A percentile compares a stretch with the other conserved stretches of the same genome.
Conservation (phyloP, 2,329 filamentous ascomycete genomes). For the Beauveria australis region DNA sequence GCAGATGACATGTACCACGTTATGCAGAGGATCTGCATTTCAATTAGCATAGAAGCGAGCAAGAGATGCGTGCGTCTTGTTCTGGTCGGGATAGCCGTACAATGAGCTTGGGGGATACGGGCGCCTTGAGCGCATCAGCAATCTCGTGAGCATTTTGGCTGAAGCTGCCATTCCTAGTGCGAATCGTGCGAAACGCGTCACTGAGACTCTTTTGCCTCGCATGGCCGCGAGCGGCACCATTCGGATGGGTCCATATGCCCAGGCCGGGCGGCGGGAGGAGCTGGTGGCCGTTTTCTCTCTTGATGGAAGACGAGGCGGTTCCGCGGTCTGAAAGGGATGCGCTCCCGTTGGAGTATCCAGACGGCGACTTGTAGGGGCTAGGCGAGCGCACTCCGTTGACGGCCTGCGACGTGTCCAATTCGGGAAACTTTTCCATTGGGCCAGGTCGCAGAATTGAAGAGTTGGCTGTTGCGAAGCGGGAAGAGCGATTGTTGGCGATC, state of each 20-base stretch:
- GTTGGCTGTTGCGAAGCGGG: not conserved
- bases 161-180: constrained; percentile 73
- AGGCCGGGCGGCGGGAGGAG: constrained; percentile 17
- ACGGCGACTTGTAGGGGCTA: constrained; percentile 20
- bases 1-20: constrained; percentile 95
- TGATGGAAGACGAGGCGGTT: constrained; percentile 18
- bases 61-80: not conserved
- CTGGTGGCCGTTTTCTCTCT: constrained; percentile 16
- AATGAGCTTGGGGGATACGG: constrained; percentile 79
- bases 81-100: constrained; percentile 41
- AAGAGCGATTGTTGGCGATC: not conserved
- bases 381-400: constrained; percentile 20
- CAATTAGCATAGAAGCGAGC: constrained; percentile 10
- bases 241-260: constrained; percentile 6
- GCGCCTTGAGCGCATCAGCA: constrained; percentile 81
- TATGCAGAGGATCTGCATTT: constrained; percentile 66
- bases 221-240: constrained; percentile 41
- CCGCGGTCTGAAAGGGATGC: constrained; percentile 22
- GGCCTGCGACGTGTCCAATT: constrained; percentile 35
- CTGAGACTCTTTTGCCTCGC: constrained; percentile 76
- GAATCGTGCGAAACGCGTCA: constrained; percentile 79
- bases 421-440: constrained; percentile 50
- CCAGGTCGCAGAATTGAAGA: not conserved
- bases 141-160: constrained; percentile 91
- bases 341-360: constrained; percentile 21